Evolutionary conservation across 2,329 filamentous ascomycete genomes (phyloP).

Genomic region (Dichotomopilus funicola): DNA sequence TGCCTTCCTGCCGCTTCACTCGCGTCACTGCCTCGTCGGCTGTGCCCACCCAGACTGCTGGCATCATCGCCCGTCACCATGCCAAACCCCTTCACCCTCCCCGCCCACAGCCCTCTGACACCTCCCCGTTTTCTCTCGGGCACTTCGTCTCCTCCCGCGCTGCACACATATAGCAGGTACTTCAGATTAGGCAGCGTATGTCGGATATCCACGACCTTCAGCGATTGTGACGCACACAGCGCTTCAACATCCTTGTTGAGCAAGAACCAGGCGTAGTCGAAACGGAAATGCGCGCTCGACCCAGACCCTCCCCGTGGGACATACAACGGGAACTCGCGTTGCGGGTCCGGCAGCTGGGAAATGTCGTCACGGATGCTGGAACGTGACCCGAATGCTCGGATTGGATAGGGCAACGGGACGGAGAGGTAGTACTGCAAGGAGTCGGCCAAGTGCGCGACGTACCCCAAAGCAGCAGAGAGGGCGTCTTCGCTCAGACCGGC

Average conservation of each 20-base stretch:
- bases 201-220: constrained; percentile 81
- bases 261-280: constrained; percentile 95
- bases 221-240: constrained; percentile 56
- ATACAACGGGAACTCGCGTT: constrained; percentile 76
- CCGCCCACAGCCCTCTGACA: constrained; percentile 51
- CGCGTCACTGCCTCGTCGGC: constrained; percentile 39
- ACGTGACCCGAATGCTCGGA: constrained; percentile 65
- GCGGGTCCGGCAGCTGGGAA: constrained; percentile 46
- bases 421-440: constrained; percentile 77
- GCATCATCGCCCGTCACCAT: constrained; percentile 28
- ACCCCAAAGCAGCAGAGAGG: constrained; percentile 74
- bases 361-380: constrained; percentile 74
- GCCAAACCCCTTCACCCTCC: constrained; percentile 35
- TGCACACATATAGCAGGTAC: constrained; percentile 84
- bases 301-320: constrained; percentile 53
- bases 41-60: constrained; percentile 36
- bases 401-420: constrained; percentile 72
- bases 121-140: constrained; percentile 57
- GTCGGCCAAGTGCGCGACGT: constrained; percentile 68
- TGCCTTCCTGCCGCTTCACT: constrained; percentile 37
- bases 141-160: constrained; percentile 62
- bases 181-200: constrained; percentile 92
- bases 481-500: constrained; percentile 52
- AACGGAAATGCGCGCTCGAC: constrained; percentile 73
- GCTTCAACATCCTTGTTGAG: constrained; percentile 90